phyloP scores from a whole-genome alignment of 2,329 filamentous ascomycete genomes.

The Sphaerulina populicola region DNA sequence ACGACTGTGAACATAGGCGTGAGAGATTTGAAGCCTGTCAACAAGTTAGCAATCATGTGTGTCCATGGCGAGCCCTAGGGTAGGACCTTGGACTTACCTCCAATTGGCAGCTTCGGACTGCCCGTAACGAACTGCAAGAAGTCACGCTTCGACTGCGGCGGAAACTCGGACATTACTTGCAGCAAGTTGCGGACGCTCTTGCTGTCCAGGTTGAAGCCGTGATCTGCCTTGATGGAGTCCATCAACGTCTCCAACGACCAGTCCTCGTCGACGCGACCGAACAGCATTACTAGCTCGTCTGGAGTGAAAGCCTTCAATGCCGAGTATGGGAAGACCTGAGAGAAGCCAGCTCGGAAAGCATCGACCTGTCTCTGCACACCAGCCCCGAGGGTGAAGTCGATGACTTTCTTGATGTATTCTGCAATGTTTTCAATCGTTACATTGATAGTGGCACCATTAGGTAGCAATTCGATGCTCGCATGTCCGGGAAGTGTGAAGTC shows the following conservation, averaged over 20 bases:
- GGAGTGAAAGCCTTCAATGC: conserved; percentile 90
- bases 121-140: conserved; percentile 97
- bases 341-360: conserved; percentile 84
- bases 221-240: conserved; percentile 97
- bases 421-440: conserved; percentile 92
- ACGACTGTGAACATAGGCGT: conserved; percentile 99
- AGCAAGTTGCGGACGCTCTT: conserved; percentile 87
- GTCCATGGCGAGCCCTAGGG: conserved; percentile 4
- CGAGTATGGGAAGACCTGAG: conserved; percentile 90
- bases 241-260: conserved; percentile 96
- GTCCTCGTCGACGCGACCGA: conserved; percentile 86
- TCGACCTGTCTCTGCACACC: conserved; percentile 85
- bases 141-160: conserved; percentile 66
- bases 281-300: conserved; percentile 87
- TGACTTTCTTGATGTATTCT: conserved; percentile 75
- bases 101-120: conserved; percentile 94
- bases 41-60: conserved; percentile 16
- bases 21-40: conserved; percentile 81
- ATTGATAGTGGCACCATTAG: conserved; percentile 62
- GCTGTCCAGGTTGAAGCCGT: conserved; percentile 98
- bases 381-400: conserved; percentile 82
- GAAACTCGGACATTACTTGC: conserved; percentile 87
- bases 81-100: conserved; percentile 55
- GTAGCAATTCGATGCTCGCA: conserved; percentile 70
- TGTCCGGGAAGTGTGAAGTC: conserved; percentile 95